Evolutionary conservation across 148 eudicot species (phyloP).

Genomic region (Chenopodium formosanum): DNA sequence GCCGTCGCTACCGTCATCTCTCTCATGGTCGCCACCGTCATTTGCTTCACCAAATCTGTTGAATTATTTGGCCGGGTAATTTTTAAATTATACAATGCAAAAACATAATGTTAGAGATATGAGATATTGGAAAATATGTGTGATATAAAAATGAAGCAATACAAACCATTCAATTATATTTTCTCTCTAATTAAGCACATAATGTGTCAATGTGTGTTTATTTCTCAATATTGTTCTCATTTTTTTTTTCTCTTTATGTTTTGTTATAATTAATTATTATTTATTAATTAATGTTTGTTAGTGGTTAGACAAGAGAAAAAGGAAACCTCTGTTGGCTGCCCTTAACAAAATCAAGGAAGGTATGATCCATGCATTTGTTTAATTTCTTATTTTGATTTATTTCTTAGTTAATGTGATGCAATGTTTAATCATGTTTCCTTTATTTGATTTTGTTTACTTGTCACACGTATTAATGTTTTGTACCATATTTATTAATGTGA

Average conservation of each 20-base stretch:
- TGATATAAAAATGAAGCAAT: too few relatives aligned
- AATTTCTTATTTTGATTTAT: neutral
- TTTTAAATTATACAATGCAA: too few relatives aligned
- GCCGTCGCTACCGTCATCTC: slow-evolving; percentile 69
- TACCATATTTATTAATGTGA: neutral
- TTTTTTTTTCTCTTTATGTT: neutral
- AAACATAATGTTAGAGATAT: too few relatives aligned
- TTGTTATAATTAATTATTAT: neutral
- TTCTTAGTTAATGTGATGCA: neutral
- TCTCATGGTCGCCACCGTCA: slow-evolving; percentile 49
- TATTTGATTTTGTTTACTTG: too few relatives aligned
- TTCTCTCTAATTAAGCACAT: too few relatives aligned
- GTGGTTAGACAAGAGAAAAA: slow-evolving; percentile 71
- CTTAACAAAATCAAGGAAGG: slow-evolving; percentile 78
- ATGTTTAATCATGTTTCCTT: too few relatives aligned
- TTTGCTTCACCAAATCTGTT: slow-evolving; percentile 42
- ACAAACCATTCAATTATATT: too few relatives aligned
- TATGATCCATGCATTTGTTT: slow-evolving; percentile 6
- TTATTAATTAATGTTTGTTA: slow-evolving; percentile 23
- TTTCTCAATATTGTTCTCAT: neutral
- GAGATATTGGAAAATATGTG: too few relatives aligned
- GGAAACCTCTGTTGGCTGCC: slow-evolving; percentile 65
- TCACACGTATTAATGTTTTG: too few relatives aligned
- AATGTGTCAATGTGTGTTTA: neutral
- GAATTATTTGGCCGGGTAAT: slow-evolving; percentile 50